Percentiles rank a stretch among this genome's conserved stretches.
phyloP scores from a whole-genome alignment of 805 yeast species.

The Candida caryicola region DNA sequence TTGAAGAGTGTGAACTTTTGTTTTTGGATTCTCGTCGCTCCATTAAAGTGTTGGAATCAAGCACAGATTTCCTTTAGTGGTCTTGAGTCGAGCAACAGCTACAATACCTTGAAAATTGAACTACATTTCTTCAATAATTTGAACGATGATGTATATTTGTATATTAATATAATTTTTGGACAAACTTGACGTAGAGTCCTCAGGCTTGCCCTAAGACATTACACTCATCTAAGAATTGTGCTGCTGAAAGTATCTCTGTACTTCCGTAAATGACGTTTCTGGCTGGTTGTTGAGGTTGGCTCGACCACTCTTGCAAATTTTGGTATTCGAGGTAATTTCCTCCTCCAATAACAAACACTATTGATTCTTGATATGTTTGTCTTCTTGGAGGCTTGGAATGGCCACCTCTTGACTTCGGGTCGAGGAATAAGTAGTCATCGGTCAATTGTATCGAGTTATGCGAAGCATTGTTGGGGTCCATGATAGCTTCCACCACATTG shows the following conservation, averaged over 20 bases:
- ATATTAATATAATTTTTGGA: not conserved
- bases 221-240: constrained; percentile 66
- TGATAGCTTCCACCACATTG: constrained; percentile 82
- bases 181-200: not conserved
- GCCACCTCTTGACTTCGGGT: constrained; percentile 88
- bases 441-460: constrained; percentile 67
- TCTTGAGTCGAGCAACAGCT: too few relatives aligned
- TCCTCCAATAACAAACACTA: constrained; percentile 94
- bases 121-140: not conserved
- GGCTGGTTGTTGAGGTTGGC: constrained; percentile 27
- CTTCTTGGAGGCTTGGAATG: constrained; percentile 87
- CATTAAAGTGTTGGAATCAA: constrained; percentile 60
- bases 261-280: constrained; percentile 82
- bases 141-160: not conserved
- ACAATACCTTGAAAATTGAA: not conserved
- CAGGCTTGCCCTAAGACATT: constrained; percentile 42
- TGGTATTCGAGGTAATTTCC: constrained; percentile 94
- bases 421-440: constrained; percentile 87
- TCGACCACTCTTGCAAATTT: constrained; percentile 86
- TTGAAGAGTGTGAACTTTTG: constrained; percentile 78
- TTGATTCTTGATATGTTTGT: constrained; percentile 72
- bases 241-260: constrained; percentile 71
- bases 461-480: constrained; percentile 73
- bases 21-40: constrained; percentile 87
- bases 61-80: constrained; percentile 36